Evolutionary conservation across 192 early-diverging fungal species (phyloP).

Genomic region (Linnemannia zychae): DNA sequence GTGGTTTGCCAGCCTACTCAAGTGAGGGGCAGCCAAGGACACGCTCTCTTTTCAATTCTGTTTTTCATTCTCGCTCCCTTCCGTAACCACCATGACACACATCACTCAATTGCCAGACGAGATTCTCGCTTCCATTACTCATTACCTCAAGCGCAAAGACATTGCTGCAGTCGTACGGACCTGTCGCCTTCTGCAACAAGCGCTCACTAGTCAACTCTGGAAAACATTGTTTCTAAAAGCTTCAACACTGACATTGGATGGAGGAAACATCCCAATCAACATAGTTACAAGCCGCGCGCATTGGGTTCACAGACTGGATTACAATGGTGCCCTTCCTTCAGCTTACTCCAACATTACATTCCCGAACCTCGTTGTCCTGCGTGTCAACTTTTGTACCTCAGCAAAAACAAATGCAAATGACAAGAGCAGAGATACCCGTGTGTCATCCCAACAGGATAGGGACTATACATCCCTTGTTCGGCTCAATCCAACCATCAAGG

Average conservation of each 20-base stretch:
- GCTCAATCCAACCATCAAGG: background rate
- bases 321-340: background rate
- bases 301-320: background rate
- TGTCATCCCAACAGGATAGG: background rate
- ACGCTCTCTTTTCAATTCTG: no score
- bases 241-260: no score
- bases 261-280: background rate
- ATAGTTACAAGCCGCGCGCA: background rate
- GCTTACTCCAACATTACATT: background rate
- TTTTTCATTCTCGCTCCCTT: no score
- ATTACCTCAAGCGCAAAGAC: background rate
- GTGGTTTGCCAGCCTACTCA: no score
- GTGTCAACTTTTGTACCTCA: background rate
- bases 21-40: no score
- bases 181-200: background rate
- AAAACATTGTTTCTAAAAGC: background rate
- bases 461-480: background rate
- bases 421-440: background rate
- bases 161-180: background rate
- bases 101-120: background rate
- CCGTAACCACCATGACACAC: background rate
- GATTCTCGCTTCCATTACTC: background rate
- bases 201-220: background rate
- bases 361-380: background rate
- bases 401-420: background rate